A percentile compares a stretch with the other conserved stretches of the same genome.
These are phyloP conservation scores for Penicillium capsulatum DNA, from an alignment of 2,329 filamentous ascomycete species.

Conservation along the genomic window DNA sequence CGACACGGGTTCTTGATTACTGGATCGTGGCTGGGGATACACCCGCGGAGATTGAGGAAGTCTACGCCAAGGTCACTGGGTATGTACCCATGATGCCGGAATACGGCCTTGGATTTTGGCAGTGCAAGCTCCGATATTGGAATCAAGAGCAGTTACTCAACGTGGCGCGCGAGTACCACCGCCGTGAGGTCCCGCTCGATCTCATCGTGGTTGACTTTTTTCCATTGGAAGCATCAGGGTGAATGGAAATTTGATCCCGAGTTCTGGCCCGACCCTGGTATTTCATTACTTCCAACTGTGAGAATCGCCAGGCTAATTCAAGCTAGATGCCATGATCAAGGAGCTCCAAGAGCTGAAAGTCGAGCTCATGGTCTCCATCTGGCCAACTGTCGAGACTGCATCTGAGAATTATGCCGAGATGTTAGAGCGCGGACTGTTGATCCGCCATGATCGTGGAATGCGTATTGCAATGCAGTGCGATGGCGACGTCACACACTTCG, in stretches of 20 bases:
- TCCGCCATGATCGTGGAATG: slow-evolving; percentile 58
- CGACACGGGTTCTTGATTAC: slow-evolving; percentile 58
- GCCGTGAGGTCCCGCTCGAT: slow-evolving; percentile 55
- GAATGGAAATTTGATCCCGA: slow-evolving; percentile 64
- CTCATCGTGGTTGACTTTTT: slow-evolving; percentile 65
- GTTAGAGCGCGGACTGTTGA: slow-evolving; percentile 57
- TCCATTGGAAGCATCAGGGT: slow-evolving; percentile 64
- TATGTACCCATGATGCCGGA: slow-evolving; percentile 64
- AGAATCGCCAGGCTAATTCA: not conserved
- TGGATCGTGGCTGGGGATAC: slow-evolving; percentile 59
- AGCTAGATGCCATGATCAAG: slow-evolving; percentile 56
- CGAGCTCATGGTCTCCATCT: slow-evolving; percentile 66
- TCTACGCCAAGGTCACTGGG: slow-evolving; percentile 56
- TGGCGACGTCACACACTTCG: slow-evolving; percentile 58
- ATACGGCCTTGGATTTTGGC: slow-evolving; percentile 65
- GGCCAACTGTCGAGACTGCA: slow-evolving; percentile 60
- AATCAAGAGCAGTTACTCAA: slow-evolving; percentile 60
- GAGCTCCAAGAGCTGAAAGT: slow-evolving; percentile 57
- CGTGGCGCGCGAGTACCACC: slow-evolving; percentile 58
- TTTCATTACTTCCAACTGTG: slow-evolving; percentile 9
- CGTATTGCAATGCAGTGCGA: slow-evolving; percentile 57
- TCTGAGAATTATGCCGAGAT: slow-evolving; percentile 61
- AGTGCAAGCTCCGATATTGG: slow-evolving; percentile 63
- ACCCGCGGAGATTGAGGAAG: slow-evolving; percentile 54
- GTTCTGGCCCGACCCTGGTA: slow-evolving; percentile 62